Base-by-base conservation (phyloP, 129 eudicot genomes). In the Gnaphalium uliginosum region DNA sequence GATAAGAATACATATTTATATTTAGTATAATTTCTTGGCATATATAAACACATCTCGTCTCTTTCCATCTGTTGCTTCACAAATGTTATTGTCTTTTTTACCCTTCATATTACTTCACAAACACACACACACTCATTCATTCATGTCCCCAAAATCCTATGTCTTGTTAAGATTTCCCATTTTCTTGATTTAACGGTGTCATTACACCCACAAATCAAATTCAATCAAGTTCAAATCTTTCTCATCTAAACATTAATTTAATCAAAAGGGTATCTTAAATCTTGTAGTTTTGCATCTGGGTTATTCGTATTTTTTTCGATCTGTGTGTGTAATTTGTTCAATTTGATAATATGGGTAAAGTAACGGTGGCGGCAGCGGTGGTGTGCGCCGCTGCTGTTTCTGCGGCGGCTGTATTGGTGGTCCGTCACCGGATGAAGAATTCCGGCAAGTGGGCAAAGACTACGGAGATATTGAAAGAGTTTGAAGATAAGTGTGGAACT, bases 321-420 rank as follows among this genome's bases (percentile, higher is more conserved):
- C 78, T 22, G 67, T 25, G 78, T 65, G 74, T 6, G 56, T 19
- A 21, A 23, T 11, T 6, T 64, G 14, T 19, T 51, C 46, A 50
- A 64, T 78, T 71, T 72, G 61, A 53, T 62, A 64, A 64, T 51
- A 90, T 89, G 98, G 91, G 89, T 30, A 93, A 93, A 79, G 92
- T 86, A 60, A 86, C 88, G 82, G 95, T 87, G 82, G 89, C 83
- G 50, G 80, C 90, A 33, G 72, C 92, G 81, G 89, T 89, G 84
- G 85, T 93, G 19, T 77, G 92, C 63, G 91, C 92, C 37, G 92
- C 95, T 66, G 95, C 90, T 23, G 98, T 83, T 1, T 79, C 87
- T 15, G 96, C 95, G 74, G 98, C 83, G 78, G 96, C 92, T 57
- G 89, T 82, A 8, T 29, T 90, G 80, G 85, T 93, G 67, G 88